Evolutionary conservation across 1,284 basidiomycete genomes (phyloP).

Genomic region (Wallemia ichthyophaga): DNA sequence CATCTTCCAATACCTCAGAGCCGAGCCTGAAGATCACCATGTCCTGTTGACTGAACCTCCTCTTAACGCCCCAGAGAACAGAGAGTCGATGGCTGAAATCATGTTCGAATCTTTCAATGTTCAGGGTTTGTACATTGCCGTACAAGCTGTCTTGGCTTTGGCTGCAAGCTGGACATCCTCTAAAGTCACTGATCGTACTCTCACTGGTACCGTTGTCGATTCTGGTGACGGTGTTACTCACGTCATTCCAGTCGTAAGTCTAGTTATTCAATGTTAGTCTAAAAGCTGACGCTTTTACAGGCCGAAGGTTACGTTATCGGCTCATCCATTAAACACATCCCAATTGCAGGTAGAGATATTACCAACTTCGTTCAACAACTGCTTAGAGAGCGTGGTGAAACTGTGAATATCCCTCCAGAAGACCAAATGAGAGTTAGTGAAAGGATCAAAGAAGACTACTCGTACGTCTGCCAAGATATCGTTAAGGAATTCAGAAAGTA

Average conservation of each 20-base stretch:
- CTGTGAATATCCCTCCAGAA: slow-evolving; percentile 67
- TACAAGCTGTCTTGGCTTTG: slow-evolving; percentile 94
- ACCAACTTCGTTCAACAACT: slow-evolving; percentile 90
- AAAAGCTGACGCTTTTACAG: slow-evolving; percentile 5
- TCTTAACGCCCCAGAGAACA: slow-evolving; percentile 90
- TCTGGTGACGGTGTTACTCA: slow-evolving; percentile 97
- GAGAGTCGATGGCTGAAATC: slow-evolving; percentile 97
- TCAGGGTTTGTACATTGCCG: slow-evolving; percentile 89
- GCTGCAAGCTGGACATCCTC: slow-evolving; percentile 92
- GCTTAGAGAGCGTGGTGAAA: slow-evolving; percentile 82
- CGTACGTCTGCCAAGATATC: slow-evolving; percentile 96
- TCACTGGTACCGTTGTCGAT: slow-evolving; percentile 95
- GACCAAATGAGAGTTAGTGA: slow-evolving; percentile 75
- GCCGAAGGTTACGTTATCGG: slow-evolving; percentile 97
- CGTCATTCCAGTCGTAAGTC: slow-evolving; percentile 54
- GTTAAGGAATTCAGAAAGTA: slow-evolving; percentile 97
- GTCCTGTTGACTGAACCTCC: slow-evolving; percentile 94
- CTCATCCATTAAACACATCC: slow-evolving; percentile 95
- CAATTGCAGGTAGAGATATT: slow-evolving; percentile 92
- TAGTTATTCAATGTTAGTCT: not conserved
- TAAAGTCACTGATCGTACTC: slow-evolving; percentile 65
- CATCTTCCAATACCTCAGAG: slow-evolving; percentile 97
- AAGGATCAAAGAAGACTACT: slow-evolving; percentile 93
- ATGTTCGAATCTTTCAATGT: slow-evolving; percentile 99
- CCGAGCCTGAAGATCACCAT: slow-evolving; percentile 96